phyloP scores from a whole-genome alignment of 2,329 filamentous ascomycete species.

The Sordariomycetes sp. region DNA sequence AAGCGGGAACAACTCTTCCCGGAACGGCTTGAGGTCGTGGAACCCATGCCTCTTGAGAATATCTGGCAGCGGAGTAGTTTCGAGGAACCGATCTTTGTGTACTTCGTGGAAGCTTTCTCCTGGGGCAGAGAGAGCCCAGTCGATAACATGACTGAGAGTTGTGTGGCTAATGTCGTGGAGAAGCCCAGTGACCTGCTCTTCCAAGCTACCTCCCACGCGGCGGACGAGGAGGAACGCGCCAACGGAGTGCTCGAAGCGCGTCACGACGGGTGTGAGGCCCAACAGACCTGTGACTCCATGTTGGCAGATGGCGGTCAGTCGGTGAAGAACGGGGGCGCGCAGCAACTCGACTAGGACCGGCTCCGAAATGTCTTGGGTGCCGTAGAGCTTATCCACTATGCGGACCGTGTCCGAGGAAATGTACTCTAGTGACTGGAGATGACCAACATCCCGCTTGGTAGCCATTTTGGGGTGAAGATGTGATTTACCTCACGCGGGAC shows the following conservation, averaged over 20 bases:
- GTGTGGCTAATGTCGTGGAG: constrained; percentile 30
- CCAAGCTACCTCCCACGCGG: constrained; percentile 19
- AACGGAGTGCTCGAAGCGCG: constrained; percentile 28
- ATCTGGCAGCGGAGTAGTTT: constrained; percentile 19
- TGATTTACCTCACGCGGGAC: no score
- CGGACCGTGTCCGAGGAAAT: no score
- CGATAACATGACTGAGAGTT: constrained; percentile 27
- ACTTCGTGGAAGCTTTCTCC: constrained; percentile 29
- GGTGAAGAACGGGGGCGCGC: constrained; percentile 17
- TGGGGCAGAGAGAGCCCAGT: constrained; percentile 23
- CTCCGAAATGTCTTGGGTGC: constrained; percentile 19
- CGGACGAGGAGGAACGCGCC: constrained; percentile 27
- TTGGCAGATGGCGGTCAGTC: constrained; percentile 23
- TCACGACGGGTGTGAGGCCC: constrained; percentile 20
- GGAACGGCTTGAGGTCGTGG: constrained; percentile 17
- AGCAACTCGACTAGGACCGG: constrained; percentile 25
- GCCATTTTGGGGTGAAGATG: no score
- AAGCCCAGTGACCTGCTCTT: constrained; percentile 26
- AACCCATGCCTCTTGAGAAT: constrained; percentile 22
- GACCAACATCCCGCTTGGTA: no score
- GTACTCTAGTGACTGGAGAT: no score
- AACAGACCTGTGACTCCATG: constrained; percentile 25
- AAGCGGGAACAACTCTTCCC: constrained; percentile 26
- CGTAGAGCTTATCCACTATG: constrained; percentile 27
- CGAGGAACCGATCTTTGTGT: constrained; percentile 25